Percentiles rank a stretch among this genome's conserved stretches.
phyloP scores from a whole-genome alignment of 768 basidiomycete species.

The Termitomyces sp. region DNA sequence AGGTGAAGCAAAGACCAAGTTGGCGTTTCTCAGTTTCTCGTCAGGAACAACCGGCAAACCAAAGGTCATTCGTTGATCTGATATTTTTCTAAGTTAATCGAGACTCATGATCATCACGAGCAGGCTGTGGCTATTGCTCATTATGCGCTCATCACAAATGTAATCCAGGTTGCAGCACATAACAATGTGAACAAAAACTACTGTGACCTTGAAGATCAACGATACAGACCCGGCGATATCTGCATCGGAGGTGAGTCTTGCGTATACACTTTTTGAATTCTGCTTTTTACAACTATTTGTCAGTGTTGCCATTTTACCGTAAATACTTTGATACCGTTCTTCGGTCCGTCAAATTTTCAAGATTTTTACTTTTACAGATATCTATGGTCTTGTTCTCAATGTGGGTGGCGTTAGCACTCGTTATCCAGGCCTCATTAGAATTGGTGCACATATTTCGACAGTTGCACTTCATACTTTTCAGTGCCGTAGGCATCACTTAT shows the following conservation, averaged over 20 bases:
- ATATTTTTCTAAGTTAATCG: not conserved
- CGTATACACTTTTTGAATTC: not conserved
- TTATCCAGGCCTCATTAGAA: not conserved
- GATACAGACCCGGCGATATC: constrained; percentile 58
- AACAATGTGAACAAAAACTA: constrained; percentile 42
- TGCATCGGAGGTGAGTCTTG: constrained; percentile 46
- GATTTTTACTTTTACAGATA: constrained; percentile 31
- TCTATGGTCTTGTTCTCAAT: constrained; percentile 62
- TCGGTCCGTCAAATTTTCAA: not conserved
- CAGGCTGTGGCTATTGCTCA: constrained; percentile 62
- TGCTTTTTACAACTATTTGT: not conserved
- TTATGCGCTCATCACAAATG: constrained; percentile 52
- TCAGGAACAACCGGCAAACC: constrained; percentile 73
- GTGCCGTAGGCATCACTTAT: constrained; percentile 35
- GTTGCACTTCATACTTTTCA: constrained; percentile 55
- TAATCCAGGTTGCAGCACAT: constrained; percentile 55
- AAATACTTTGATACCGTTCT: constrained; percentile 16
- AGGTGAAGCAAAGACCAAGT: constrained; percentile 63
- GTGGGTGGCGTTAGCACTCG: constrained; percentile 22
- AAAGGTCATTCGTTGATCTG: constrained; percentile 36
- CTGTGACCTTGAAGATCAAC: constrained; percentile 37
- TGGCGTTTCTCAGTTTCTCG: constrained; percentile 69
- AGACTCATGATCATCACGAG: not conserved
- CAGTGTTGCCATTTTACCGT: constrained; percentile 63
- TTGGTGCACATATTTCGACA: constrained; percentile 15